Evolutionary conservation across 352 stramenopile species (phyloP).

Genomic region (Phytophthora idaei): DNA sequence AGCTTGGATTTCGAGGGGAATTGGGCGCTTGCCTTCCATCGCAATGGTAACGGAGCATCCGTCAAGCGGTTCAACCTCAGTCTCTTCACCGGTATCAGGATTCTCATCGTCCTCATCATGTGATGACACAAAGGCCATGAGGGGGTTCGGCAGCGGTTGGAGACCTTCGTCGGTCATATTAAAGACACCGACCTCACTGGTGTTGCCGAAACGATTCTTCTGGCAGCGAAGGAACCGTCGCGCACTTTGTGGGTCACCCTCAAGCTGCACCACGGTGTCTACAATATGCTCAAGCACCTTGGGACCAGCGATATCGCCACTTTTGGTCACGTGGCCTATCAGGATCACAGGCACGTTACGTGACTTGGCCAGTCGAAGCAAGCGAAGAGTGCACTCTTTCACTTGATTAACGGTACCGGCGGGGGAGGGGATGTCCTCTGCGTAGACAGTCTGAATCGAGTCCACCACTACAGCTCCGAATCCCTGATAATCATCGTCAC

Average conservation of each 20-base stretch:
- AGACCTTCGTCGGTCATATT: conserved; percentile 92
- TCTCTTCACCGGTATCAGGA: conserved; percentile 28
- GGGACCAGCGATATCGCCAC: conserved; percentile 95
- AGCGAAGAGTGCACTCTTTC: conserved; percentile 93
- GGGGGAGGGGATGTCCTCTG: conserved; percentile 77
- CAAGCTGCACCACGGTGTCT: conserved; percentile 96
- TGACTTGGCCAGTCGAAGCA: conserved; percentile 95
- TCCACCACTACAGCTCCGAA: conserved; percentile 93
- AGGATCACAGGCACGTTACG: conserved; percentile 92
- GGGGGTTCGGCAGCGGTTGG: conserved; percentile 75
- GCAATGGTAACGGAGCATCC: conserved; percentile 92
- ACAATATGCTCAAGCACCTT: conserved; percentile 92
- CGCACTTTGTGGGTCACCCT: conserved; percentile 87
- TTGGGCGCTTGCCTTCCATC: conserved; percentile 93
- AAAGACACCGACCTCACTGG: conserved; percentile 96
- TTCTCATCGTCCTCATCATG: conserved; percentile 36
- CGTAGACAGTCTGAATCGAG: conserved; percentile 97
- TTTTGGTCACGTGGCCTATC: conserved; percentile 98
- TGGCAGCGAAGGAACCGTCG: conserved; percentile 92
- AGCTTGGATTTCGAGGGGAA: conserved; percentile 95
- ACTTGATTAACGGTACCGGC: conserved; percentile 93
- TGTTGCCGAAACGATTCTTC: conserved; percentile 97
- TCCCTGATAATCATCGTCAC: conserved; percentile 8
- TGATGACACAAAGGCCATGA: conserved; percentile 81
- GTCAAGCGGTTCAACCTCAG: conserved; percentile 45